phyloP scores from a whole-genome alignment of 2,329 filamentous ascomycete genomes.

The Knufia fluminis region DNA sequence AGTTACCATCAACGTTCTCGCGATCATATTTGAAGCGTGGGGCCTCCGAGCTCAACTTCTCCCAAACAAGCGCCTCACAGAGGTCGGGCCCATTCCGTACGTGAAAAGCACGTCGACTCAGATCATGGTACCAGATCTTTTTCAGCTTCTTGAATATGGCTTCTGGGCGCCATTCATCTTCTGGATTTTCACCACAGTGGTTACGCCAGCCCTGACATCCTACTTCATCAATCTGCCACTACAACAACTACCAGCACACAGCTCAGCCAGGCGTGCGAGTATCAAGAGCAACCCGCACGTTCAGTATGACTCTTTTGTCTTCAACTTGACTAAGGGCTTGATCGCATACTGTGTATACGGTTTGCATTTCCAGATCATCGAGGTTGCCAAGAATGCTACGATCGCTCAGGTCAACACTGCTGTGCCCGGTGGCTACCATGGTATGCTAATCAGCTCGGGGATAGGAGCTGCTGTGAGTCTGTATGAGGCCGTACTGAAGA shows the following conservation, averaged over 20 bases:
- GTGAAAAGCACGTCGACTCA: conserved; percentile 50
- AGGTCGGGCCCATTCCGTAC: conserved; percentile 50
- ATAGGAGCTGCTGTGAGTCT: conserved; percentile 35
- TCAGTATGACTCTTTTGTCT: conserved; percentile 72
- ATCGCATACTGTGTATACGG: conserved; percentile 72
- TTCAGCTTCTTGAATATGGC: conserved; percentile 60
- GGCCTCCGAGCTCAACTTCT: conserved; percentile 63
- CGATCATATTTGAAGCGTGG: conserved; percentile 60
- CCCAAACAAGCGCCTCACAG: conserved; percentile 61
- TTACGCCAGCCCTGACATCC: conserved; percentile 61
- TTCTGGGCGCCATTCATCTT: conserved; percentile 79
- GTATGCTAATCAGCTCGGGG: conserved; percentile 33
- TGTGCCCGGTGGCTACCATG: conserved; percentile 32
- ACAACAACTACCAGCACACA: conserved; percentile 28
- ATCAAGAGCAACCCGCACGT: conserved; percentile 16
- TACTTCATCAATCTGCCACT: conserved; percentile 87
- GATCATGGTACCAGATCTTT: conserved; percentile 70
- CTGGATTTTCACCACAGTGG: conserved; percentile 64
- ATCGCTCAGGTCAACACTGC: conserved; percentile 31
- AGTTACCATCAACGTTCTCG: conserved; percentile 58
- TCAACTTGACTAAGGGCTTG: conserved; percentile 80
- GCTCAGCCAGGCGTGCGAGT: conserved; percentile 30
- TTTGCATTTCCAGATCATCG: conserved; percentile 34
- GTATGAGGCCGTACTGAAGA: conserved; percentile 39
- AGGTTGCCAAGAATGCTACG: conserved; percentile 29